Evolutionary conservation across 176 grass and related monocot genomes (phyloP).

Genomic region (Rhynchospora pubera): DNA sequence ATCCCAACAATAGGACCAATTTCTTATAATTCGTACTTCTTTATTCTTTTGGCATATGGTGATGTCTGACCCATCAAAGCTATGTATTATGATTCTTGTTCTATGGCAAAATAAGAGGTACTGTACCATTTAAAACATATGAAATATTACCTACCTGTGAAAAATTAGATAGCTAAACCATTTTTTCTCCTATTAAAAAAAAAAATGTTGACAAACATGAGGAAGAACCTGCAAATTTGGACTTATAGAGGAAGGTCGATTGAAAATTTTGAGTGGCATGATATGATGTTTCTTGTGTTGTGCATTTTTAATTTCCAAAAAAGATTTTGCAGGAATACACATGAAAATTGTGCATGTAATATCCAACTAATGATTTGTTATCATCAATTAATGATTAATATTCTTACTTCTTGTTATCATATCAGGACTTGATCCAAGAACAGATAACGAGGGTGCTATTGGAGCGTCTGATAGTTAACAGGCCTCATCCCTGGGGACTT

Average conservation of each 20-base stretch:
- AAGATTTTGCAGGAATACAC: too few species aligned
- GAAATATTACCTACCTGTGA: background rate
- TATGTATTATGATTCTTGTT: background rate
- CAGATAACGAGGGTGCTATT: slow-evolving; percentile 95
- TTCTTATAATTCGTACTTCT: too few species aligned
- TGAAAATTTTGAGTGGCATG: background rate
- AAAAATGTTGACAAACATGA: background rate
- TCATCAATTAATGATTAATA: background rate
- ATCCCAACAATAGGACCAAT: too few species aligned
- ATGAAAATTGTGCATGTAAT: too few species aligned
- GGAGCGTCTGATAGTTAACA: slow-evolving; percentile 84
- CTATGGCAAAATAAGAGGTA: background rate
- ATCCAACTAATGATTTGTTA: background rate
- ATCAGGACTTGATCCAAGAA: slow-evolving; percentile 86
- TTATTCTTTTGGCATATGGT: background rate
- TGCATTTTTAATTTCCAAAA: too few species aligned
- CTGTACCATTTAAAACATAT: background rate
- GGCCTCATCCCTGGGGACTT: slow-evolving; percentile 91
- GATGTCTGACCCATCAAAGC: background rate
- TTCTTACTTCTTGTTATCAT: slow-evolving; percentile 13
- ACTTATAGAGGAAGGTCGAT: background rate
- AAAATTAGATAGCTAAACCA: background rate
- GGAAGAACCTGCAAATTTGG: background rate
- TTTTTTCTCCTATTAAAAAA: background rate
- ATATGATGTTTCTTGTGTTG: background rate